Base-by-base conservation (phyloP, 352 stramenopile genomes). In the Phytophthora agathidicida region DNA sequence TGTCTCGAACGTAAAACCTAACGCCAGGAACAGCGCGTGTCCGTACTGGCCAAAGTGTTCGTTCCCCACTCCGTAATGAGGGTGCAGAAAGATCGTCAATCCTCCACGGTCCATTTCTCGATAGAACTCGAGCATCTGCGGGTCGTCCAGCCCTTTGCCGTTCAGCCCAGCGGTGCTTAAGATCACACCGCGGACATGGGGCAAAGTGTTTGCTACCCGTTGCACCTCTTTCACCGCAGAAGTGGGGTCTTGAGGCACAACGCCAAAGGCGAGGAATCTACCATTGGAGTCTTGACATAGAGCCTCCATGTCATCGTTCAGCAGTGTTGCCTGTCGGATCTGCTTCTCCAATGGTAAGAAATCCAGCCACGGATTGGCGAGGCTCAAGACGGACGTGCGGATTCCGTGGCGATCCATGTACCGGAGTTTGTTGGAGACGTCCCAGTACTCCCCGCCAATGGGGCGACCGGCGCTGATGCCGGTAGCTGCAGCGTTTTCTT, bases 321-420 rank as follows among this genome's bases (percentile, higher is more conserved):
- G 53, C 9, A 70, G 35, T 13, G 60, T 49, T 22, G 77, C 75
- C 62, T 89, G 74, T 7, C 17, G 46, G 14, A 59, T 48, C 35
- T 85, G 77, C 51, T 89, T 76, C 0, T 54, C 31, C 17, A 71
- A n/a, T 0, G 74, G 60, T 38, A 89, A 50, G 59, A 89, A 89
- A 47, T 89, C 79, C 17, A 89, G 64, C 79, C 79, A 89, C 52
- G 79, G 79, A 43, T 89, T 89, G n/a, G 79, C 79, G 5, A 88
- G 70, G 59, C 69, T 83, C 28, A 89, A 54, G 28, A 88, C 71
- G 3, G 75, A 86, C 35, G 61, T 60, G 30, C 43, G 50, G 53
- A 88, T 88, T n/a, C 78, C 78, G 48, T 89, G 80, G 17, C 47
- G 51, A 44, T 89, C 79, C 80, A 89, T 89, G 68, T 88, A 89